Conservation (phyloP, 1,284 basidiomycete species). For the Sporisorium scitamineum region DNA sequence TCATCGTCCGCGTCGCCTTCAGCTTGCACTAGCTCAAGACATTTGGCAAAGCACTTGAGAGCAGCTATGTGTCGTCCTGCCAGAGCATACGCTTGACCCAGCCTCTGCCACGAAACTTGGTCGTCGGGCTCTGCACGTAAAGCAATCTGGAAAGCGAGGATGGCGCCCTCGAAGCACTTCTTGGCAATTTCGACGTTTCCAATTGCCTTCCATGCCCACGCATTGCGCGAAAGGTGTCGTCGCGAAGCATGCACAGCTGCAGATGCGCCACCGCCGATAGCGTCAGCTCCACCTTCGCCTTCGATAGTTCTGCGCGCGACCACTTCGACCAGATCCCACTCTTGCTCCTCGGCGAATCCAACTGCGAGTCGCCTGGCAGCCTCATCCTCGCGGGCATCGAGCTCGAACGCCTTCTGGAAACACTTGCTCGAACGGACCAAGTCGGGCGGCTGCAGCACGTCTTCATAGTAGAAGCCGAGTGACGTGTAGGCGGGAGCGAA, state of each 20-base stretch:
- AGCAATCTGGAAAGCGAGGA: conserved; percentile 87
- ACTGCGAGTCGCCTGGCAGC: conserved; percentile 86
- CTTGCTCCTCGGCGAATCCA: conserved; percentile 89
- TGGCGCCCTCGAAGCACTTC: conserved; percentile 81
- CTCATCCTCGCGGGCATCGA: conserved; percentile 87
- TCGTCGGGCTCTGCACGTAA: conserved; percentile 85
- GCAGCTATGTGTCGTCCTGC: conserved; percentile 90
- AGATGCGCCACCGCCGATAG: conserved; percentile 27
- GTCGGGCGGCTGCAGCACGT: conserved; percentile 80
- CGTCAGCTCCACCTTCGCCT: conserved; percentile 72
- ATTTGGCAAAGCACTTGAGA: conserved; percentile 84
- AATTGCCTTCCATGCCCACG: conserved; percentile 98
- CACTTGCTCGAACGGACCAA: conserved; percentile 89
- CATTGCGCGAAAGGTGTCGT: conserved; percentile 75
- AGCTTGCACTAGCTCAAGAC: conserved; percentile 71
- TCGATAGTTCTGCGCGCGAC: conserved; percentile 91
- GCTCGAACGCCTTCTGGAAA: conserved; percentile 98
- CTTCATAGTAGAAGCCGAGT: conserved; percentile 88
- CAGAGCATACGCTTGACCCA: conserved; percentile 91
- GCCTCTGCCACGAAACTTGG: conserved; percentile 83
- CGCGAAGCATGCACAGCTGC: conserved; percentile 35
- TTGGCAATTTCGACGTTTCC: conserved; percentile 88
- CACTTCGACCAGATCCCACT: conserved; percentile 96
- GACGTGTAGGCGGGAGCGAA: conserved; percentile 94
- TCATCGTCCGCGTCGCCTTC: conserved; percentile 19